A percentile compares a stretch with the other conserved stretches of the same genome.
Conservation (phyloP, 1,139 yeast genomes). For the Yamadazyma conglobata region DNA sequence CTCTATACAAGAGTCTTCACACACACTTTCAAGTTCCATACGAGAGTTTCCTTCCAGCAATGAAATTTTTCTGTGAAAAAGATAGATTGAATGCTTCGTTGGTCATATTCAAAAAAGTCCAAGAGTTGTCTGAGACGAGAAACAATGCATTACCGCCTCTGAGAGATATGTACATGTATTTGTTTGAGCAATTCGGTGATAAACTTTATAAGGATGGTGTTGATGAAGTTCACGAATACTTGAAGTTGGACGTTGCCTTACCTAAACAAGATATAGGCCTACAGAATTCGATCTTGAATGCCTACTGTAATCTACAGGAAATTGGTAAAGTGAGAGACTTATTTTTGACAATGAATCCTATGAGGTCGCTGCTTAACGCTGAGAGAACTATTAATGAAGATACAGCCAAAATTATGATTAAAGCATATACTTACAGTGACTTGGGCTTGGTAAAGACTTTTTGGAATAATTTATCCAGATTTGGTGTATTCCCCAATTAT, state of each 20-base stretch:
- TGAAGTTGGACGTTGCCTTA: slow-evolving; percentile 63
- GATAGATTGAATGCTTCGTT: slow-evolving; percentile 65
- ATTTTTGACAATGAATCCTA: slow-evolving; percentile 56
- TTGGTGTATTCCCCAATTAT: slow-evolving; percentile 52
- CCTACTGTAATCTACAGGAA: slow-evolving; percentile 63
- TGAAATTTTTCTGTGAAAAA: slow-evolving; percentile 56
- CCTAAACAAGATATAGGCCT: slow-evolving; percentile 54
- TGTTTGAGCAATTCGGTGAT: slow-evolving; percentile 62
- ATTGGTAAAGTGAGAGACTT: slow-evolving; percentile 57
- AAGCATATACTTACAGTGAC: slow-evolving; percentile 59
- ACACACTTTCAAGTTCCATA: slow-evolving; percentile 58
- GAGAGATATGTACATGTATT: slow-evolving; percentile 57
- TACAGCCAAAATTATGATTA: slow-evolving; percentile 69
- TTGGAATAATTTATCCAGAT: slow-evolving; percentile 59
- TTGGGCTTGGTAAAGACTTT: slow-evolving; percentile 58
- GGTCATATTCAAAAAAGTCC: slow-evolving; percentile 60
- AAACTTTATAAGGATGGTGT: slow-evolving; percentile 66
- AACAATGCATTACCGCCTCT: slow-evolving; percentile 54
- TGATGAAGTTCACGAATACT: slow-evolving; percentile 57
- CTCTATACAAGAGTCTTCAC: slow-evolving; percentile 57
- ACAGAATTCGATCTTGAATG: slow-evolving; percentile 62
- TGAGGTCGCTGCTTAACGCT: slow-evolving; percentile 43
- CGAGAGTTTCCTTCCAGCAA: slow-evolving; percentile 57
- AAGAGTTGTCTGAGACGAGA: slow-evolving; percentile 48
- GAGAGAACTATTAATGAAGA: slow-evolving; percentile 54